Evolutionary conservation across 106 monocot genomes (phyloP).

Genomic region (Dactylorhiza incarnata): DNA sequence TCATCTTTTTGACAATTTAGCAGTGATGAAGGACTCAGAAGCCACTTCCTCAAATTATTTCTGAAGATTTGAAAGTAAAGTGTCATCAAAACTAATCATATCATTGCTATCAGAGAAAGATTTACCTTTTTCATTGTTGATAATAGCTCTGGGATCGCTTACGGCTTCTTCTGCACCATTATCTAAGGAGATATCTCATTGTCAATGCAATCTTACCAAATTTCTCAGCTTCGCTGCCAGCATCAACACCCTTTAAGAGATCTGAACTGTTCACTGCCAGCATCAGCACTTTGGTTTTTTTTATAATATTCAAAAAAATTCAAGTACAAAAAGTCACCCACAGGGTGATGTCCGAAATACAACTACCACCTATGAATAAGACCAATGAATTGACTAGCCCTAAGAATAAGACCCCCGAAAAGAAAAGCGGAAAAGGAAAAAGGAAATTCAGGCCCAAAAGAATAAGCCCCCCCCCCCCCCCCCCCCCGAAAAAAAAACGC

Average conservation of each 20-base stretch:
- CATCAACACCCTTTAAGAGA: conserved; percentile 34
- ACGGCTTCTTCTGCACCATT: background rate
- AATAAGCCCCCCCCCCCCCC: too few species aligned
- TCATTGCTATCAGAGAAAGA: conserved; percentile 3
- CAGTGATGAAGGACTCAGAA: conserved; percentile 60
- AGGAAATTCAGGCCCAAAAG: too few species aligned
- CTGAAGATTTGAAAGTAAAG: conserved; percentile 72
- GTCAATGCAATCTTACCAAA: conserved; percentile 51
- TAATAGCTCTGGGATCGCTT: background rate
- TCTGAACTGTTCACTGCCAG: conserved; percentile 32
- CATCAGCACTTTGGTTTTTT: too few species aligned
- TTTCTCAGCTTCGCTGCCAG: conserved; percentile 30
- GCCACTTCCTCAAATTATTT: conserved; percentile 83
- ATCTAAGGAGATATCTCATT: too few species aligned
- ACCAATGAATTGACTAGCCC: too few species aligned
- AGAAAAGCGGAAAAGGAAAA: too few species aligned
- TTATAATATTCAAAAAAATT: too few species aligned
- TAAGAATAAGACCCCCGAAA: too few species aligned
- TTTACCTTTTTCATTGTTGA: conserved; percentile 6
- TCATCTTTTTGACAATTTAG: conserved; percentile 45
- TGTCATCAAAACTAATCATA: conserved; percentile 43
- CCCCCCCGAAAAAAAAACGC: too few species aligned
- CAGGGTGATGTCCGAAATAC: too few species aligned
- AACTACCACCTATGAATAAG: too few species aligned
- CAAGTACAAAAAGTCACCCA: too few species aligned